Percentiles rank a stretch among this genome's conserved stretches.
phyloP scores from a whole-genome alignment of 768 basidiomycete species.

The Tricholoma bakamatsutake region DNA sequence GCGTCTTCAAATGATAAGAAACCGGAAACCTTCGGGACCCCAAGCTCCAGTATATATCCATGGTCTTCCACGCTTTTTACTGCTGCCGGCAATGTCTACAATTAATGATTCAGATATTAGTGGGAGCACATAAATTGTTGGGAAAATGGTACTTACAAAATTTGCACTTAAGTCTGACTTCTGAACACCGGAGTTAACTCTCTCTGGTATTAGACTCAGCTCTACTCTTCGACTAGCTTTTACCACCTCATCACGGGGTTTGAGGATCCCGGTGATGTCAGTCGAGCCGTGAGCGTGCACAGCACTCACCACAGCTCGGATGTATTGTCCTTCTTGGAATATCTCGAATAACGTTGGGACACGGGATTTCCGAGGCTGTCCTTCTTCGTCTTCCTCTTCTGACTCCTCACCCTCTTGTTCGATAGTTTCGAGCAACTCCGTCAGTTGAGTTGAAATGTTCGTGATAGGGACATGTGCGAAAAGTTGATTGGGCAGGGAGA shows the following conservation, averaged over 20 bases:
- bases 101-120: slow-evolving; percentile 2
- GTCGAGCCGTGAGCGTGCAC: slow-evolving; percentile 64
- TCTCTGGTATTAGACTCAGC: slow-evolving; percentile 75
- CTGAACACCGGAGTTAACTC: slow-evolving; percentile 75
- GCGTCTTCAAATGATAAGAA: slow-evolving; percentile 81
- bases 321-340: slow-evolving; percentile 81
- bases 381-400: slow-evolving; percentile 45
- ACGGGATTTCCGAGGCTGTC: slow-evolving; percentile 23
- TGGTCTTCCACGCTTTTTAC: slow-evolving; percentile 90
- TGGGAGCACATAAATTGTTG: slow-evolving; percentile 2
- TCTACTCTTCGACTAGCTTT: slow-evolving; percentile 76
- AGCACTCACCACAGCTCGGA: slow-evolving; percentile 70
- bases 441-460: slow-evolving; percentile 78
- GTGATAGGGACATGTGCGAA: slow-evolving; percentile 93
- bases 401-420: slow-evolving; percentile 46
- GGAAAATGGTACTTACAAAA: slow-evolving; percentile 49
- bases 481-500: slow-evolving; percentile 95
- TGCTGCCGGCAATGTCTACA: slow-evolving; percentile 67
- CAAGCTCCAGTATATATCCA: slow-evolving; percentile 87
- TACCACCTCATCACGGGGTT: slow-evolving; percentile 59
- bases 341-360: slow-evolving; percentile 71
- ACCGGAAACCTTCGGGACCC: slow-evolving; percentile 70
- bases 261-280: slow-evolving; percentile 50
- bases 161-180: slow-evolving; percentile 73
- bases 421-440: slow-evolving; percentile 58